Percentiles rank a stretch among this genome's conserved stretches.
Conservation (phyloP, 1,284 basidiomycete genomes). For the Bondarzewia mesenterica region DNA sequence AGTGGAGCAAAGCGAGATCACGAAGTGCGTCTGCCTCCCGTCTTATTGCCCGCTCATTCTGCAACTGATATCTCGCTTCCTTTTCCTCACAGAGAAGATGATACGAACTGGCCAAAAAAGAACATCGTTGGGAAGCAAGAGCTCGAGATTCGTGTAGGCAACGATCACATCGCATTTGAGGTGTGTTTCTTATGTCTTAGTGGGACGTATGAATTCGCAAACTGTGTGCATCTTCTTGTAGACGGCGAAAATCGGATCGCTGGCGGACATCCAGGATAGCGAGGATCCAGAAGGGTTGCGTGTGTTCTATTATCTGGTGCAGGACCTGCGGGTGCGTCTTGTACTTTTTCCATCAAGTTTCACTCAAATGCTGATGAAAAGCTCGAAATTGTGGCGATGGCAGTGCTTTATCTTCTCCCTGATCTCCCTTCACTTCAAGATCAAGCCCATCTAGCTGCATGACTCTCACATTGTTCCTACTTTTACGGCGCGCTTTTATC, state of each 20-base stretch:
- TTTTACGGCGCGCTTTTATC: background rate
- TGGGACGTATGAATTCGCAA: background rate
- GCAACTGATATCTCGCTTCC: background rate
- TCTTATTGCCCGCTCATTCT: background rate
- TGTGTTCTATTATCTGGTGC: slow-evolving; percentile 98
- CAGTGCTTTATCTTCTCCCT: slow-evolving; percentile 97
- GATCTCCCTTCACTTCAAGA: slow-evolving; percentile 98
- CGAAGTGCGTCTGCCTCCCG: slow-evolving; percentile 58
- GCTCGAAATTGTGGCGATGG: background rate
- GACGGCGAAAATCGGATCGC: slow-evolving; percentile 96
- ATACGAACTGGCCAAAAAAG: slow-evolving; percentile 97
- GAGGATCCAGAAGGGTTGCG: slow-evolving; percentile 96
- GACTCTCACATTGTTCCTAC: background rate
- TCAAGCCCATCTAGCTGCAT: slow-evolving; percentile 84
- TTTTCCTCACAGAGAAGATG: slow-evolving; percentile 80
- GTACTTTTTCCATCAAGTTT: slow-evolving; percentile 2
- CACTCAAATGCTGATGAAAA: slow-evolving; percentile 1
- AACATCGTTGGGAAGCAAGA: slow-evolving; percentile 98
- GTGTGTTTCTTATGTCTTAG: slow-evolving; percentile 38
- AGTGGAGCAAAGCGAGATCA: slow-evolving; percentile 92
- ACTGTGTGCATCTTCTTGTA: slow-evolving; percentile 22
- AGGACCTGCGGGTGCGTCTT: slow-evolving; percentile 81
- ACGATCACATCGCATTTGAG: slow-evolving; percentile 97
- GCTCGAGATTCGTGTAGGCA: slow-evolving; percentile 89
- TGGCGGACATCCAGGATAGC: slow-evolving; percentile 95